phyloP scores from a whole-genome alignment of 139 green algal species.

The Asterochloris erici region DNA sequence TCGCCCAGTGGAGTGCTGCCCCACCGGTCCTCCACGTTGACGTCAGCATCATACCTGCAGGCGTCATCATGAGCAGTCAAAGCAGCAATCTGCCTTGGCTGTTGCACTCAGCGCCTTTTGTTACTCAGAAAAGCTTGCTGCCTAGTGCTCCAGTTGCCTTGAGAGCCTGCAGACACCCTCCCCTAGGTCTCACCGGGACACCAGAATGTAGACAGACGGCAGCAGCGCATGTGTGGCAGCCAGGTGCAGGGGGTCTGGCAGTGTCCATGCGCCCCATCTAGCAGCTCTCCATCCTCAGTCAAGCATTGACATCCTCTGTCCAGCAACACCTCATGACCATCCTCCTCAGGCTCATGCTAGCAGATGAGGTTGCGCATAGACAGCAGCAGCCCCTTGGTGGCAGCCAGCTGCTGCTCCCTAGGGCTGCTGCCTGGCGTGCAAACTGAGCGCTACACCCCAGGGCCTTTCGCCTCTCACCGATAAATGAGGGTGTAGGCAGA shows the following conservation, averaged over 20 bases:
- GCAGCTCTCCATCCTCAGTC: conserved; percentile 4
- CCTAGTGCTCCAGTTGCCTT: too few relatives aligned
- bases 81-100: too few relatives aligned
- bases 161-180: too few relatives aligned
- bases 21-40: conserved; percentile 29
- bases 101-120: too few relatives aligned
- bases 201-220: conserved; percentile 1
- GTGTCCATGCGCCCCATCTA: conserved; percentile 23
- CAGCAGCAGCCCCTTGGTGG: conserved; percentile 13
- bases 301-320: neutral
- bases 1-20: conserved; percentile 28
- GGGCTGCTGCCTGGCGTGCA: too few relatives aligned
- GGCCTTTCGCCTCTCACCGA: neutral
- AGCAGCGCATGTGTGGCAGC: conserved; percentile 19
- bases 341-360: neutral
- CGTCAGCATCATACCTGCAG: conserved; percentile 17
- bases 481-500: conserved; percentile 15
- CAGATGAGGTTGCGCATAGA: conserved; percentile 8
- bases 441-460: neutral
- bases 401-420: conserved; percentile 25
- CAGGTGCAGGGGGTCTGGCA: conserved; percentile 33
- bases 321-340: too few relatives aligned
- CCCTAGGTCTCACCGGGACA: neutral
- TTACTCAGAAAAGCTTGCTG: too few relatives aligned
- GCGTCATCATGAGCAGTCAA: too few relatives aligned